Evolutionary conservation across 1,284 basidiomycete species (phyloP).

Genomic region (Amylostereum chailletii): DNA sequence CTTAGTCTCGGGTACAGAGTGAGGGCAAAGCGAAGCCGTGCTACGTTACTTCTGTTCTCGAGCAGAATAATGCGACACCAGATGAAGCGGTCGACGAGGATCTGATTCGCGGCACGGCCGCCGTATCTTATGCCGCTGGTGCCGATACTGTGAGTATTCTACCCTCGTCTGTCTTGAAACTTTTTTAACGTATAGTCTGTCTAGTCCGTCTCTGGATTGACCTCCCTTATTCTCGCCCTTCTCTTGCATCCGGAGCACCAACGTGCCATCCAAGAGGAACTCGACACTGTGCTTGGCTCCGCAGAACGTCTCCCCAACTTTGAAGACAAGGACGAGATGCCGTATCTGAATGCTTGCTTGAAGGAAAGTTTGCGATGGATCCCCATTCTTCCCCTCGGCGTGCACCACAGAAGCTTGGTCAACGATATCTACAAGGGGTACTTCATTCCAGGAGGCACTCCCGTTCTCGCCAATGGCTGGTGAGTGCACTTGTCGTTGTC

Average conservation of each 20-base stretch:
- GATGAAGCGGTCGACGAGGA: too few species aligned
- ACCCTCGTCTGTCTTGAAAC: too few species aligned
- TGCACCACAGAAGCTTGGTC: neutral
- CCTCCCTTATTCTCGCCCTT: neutral
- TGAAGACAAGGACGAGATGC: constrained; percentile 5
- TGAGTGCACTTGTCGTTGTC: neutral
- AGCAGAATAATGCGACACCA: too few species aligned
- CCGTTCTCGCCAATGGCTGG: neutral
- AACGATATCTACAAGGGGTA: constrained; percentile 2
- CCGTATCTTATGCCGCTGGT: too few species aligned
- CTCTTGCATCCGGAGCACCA: constrained; percentile 5
- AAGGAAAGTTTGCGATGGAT: constrained; percentile 4
- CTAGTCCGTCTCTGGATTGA: constrained; percentile 2
- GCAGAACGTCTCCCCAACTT: constrained; percentile 6
- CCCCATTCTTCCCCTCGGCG: constrained; percentile 1
- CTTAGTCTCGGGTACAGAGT: too few species aligned
- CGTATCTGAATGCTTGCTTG: constrained; percentile 5
- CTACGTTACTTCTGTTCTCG: too few species aligned
- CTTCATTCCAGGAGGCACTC: neutral
- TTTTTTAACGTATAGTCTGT: too few species aligned
- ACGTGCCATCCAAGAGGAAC: constrained; percentile 1
- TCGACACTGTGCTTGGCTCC: constrained; percentile 1
- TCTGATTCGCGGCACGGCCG: too few species aligned
- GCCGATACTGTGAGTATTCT: too few species aligned
- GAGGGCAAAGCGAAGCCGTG: too few species aligned